Conservation (phyloP, 2,329 filamentous ascomycete genomes). For the Aspergillus phoenicis region DNA sequence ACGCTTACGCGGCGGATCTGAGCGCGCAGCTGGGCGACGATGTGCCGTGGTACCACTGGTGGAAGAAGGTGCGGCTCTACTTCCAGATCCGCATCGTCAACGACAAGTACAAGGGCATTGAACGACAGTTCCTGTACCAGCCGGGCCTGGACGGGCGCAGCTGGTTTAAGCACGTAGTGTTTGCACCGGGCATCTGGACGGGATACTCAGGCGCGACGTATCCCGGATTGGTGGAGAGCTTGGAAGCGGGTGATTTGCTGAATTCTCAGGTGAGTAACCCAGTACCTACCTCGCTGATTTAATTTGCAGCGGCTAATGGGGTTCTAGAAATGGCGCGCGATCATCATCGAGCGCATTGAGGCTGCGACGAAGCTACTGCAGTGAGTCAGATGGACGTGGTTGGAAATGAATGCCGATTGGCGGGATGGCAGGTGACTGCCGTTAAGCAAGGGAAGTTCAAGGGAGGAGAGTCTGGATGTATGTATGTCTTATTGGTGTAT, state of each 20-base stretch:
- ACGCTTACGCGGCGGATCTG: conserved; percentile 53
- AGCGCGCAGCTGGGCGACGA: conserved; percentile 52
- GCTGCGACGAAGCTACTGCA: conserved; percentile 35
- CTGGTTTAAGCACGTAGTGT: conserved; percentile 96
- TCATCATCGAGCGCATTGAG: conserved; percentile 41
- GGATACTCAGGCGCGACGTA: conserved; percentile 78
- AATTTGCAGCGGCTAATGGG: neutral
- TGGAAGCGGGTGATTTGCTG: conserved; percentile 54
- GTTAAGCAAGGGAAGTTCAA: neutral
- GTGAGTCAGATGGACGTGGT: conserved; percentile 13
- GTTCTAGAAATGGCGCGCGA: conserved; percentile 44
- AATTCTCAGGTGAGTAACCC: conserved; percentile 53
- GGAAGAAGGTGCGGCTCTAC: conserved; percentile 66
- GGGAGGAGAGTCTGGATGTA: neutral
- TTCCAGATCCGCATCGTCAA: conserved; percentile 70
- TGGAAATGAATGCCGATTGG: neutral
- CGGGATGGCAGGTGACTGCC: conserved; percentile 2
- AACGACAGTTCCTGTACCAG: conserved; percentile 75
- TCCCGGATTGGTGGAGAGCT: conserved; percentile 64
- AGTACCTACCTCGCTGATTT: conserved; percentile 11
- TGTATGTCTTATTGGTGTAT: neutral
- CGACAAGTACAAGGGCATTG: conserved; percentile 78
- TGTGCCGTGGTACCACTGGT: conserved; percentile 78
- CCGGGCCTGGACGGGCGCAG: conserved; percentile 74
- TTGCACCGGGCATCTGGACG: conserved; percentile 88